Percentiles rank a stretch among this genome's conserved stretches.
Conservation (phyloP, 345 rosid genomes). For the Citrus mangshanensis region DNA sequence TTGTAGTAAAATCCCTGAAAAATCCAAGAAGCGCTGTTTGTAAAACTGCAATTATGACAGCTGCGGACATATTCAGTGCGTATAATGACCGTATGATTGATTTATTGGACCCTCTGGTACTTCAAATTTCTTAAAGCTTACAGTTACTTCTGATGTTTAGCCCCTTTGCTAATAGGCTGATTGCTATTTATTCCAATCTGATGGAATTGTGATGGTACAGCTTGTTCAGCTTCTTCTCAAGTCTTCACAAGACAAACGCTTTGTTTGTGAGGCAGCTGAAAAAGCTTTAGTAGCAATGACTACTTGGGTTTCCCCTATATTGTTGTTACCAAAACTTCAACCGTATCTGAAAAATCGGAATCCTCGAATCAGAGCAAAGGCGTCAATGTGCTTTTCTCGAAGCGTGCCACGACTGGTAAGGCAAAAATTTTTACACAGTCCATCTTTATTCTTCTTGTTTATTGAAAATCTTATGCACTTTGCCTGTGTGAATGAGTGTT, state of each 20-base stretch:
- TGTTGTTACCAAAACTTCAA: conserved; percentile 70
- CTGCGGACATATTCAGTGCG: conserved; percentile 75
- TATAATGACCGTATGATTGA: conserved; percentile 66
- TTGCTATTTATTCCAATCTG: conserved; percentile 5
- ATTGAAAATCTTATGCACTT: not conserved
- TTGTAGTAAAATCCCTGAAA: conserved; percentile 83
- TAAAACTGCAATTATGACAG: conserved; percentile 93
- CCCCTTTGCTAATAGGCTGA: conserved; percentile 1
- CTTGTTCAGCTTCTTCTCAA: conserved; percentile 91
- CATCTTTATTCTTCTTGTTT: not conserved
- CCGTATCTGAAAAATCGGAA: conserved; percentile 79
- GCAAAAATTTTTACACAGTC: not conserved
- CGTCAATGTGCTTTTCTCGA: conserved; percentile 78
- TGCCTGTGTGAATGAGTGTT: not conserved
- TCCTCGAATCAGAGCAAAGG: conserved; percentile 92
- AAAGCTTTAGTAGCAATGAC: conserved; percentile 82
- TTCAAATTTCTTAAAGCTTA: not conserved
- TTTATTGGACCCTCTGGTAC: conserved; percentile 79
- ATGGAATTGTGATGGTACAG: conserved; percentile 39
- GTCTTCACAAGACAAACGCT: conserved; percentile 91
- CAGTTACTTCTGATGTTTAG: not conserved
- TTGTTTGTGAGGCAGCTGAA: conserved; percentile 96
- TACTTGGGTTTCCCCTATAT: conserved; percentile 56
- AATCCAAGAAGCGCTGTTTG: conserved; percentile 98
- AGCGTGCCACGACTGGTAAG: conserved; percentile 82